Percentiles rank a stretch among this genome's conserved stretches.
Evolutionary conservation across 805 yeast genomes (phyloP).

Genomic region (Metschnikowia picachoensis): DNA sequence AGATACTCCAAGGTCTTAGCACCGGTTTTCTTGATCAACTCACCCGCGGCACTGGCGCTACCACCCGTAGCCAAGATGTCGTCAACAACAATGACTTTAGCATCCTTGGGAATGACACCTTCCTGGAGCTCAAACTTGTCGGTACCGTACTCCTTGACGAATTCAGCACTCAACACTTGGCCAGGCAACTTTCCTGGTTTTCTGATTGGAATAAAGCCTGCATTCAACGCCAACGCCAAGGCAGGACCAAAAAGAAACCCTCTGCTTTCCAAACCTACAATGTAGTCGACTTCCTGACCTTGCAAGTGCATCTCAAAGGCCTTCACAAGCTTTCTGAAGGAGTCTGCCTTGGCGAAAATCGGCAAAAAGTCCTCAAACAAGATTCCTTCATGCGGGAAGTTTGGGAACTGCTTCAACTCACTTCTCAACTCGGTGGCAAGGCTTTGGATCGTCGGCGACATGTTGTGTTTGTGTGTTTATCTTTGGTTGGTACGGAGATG

Average conservation of each 20-base stretch:
- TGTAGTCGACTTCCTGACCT: constrained; percentile 69
- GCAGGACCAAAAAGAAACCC: constrained; percentile 97
- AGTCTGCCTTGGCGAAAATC: constrained; percentile 75
- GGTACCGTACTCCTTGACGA: constrained; percentile 86
- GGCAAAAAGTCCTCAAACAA: constrained; percentile 96
- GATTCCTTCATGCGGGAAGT: constrained; percentile 91
- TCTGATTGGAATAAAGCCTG: constrained; percentile 93
- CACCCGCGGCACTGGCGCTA: constrained; percentile 91
- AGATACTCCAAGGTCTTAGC: constrained; percentile 76
- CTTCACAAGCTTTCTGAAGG: constrained; percentile 75
- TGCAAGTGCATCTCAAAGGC: constrained; percentile 78
- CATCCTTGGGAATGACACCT: constrained; percentile 72
- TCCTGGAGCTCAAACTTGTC: constrained; percentile 88
- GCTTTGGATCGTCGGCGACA: constrained; percentile 24
- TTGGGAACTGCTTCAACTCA: constrained; percentile 67
- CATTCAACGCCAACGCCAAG: constrained; percentile 80
- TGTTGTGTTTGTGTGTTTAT: background rate
- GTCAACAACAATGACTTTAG: constrained; percentile 84
- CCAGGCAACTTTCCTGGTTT: constrained; percentile 97
- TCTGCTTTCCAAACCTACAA: constrained; percentile 94
- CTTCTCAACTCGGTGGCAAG: constrained; percentile 37
- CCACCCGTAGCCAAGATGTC: constrained; percentile 99
- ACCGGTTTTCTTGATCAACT: constrained; percentile 61
- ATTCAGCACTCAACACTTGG: constrained; percentile 63
- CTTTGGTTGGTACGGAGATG: background rate